These are phyloP conservation scores for Solanum rostratum DNA, from an alignment of 257 asterid genomes.

Conservation along the genomic window DNA sequence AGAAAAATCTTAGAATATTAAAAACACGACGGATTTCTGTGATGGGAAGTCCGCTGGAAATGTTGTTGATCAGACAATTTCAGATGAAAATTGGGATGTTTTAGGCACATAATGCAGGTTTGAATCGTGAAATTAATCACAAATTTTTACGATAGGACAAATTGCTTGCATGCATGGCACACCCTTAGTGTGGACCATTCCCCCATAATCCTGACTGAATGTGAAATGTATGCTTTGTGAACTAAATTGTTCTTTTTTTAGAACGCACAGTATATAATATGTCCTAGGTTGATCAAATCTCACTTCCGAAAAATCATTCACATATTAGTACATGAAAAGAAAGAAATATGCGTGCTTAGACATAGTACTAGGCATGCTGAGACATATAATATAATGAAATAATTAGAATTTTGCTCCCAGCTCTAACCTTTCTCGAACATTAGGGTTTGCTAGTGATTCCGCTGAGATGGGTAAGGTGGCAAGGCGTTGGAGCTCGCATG, in stretches of 20 bases:
- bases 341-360: background rate
- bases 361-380: background rate
- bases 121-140: background rate
- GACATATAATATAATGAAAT: background rate
- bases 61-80: background rate
- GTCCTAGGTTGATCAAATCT: background rate
- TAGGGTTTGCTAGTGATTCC: conserved; percentile 47
- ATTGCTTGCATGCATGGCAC: background rate
- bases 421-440: conserved; percentile 24
- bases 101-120: background rate
- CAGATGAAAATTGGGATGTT: background rate
- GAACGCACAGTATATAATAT: background rate
- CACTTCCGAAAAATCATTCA: background rate
- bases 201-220: background rate
- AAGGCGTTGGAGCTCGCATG: conserved; percentile 64
- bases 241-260: background rate
- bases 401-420: background rate
- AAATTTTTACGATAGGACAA: background rate
- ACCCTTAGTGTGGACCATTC: background rate
- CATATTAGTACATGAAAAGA: background rate
- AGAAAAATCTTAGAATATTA: background rate
- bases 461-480: conserved; percentile 42
- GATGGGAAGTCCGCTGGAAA: background rate
- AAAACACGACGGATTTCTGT: background rate
- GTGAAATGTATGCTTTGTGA: background rate